Evolutionary conservation across 2,329 filamentous ascomycete genomes (phyloP).

Genomic region (Emmonsiellopsis sp.): DNA sequence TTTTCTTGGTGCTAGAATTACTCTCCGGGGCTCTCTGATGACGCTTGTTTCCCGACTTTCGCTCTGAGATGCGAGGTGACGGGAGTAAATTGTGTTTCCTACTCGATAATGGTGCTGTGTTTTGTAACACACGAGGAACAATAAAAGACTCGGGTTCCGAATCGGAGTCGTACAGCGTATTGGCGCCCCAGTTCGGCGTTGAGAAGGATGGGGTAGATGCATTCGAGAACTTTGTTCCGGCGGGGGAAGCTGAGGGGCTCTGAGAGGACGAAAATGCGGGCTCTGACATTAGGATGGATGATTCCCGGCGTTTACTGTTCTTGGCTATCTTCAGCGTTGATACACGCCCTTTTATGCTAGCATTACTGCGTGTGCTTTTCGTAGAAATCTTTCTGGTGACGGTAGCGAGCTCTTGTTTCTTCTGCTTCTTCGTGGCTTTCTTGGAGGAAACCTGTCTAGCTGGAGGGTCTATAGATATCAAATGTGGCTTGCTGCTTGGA

Average conservation of each 20-base stretch:
- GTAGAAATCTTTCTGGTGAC: background rate
- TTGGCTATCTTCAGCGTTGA: conserved; percentile 5
- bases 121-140: background rate
- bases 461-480: conserved; percentile 11
- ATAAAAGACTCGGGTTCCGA: conserved; percentile 3
- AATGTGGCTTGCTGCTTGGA: conserved; percentile 10
- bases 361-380: background rate
- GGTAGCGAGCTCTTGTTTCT: conserved; percentile 3
- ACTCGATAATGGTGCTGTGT: background rate
- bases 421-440: conserved; percentile 5
- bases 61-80: background rate
- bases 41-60: background rate
- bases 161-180: background rate
- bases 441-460: background rate
- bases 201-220: conserved; percentile 4
- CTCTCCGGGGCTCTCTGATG: background rate
- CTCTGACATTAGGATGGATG: conserved; percentile 1
- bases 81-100: background rate
- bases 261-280: too few species aligned
- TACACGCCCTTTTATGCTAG: conserved; percentile 3
- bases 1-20: background rate
- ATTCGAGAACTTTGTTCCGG: conserved; percentile 1
- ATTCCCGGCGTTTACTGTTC: conserved; percentile 6
- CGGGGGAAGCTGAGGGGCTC: background rate
- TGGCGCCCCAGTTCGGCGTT: conserved; percentile 2